phyloP scores from a whole-genome alignment of 2,329 filamentous ascomycete species.

The Venturia carpophila region DNA sequence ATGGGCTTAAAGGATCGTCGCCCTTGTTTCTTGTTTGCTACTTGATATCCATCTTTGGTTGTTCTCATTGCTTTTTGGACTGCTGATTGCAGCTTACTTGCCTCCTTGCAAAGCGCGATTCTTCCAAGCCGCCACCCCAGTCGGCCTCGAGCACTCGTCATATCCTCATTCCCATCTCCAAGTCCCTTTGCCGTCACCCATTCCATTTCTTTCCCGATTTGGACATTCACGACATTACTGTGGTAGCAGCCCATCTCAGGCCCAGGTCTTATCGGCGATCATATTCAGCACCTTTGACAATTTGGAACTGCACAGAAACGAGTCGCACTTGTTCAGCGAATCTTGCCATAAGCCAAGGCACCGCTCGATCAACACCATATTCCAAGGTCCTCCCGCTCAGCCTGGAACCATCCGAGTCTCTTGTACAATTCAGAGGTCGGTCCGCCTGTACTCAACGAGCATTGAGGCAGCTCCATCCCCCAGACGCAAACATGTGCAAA shows the following conservation, averaged over 20 bases:
- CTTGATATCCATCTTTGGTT: background rate
- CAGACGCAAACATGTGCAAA: constrained; percentile 37
- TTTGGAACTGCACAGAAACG: background rate
- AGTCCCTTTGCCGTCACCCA: too few species aligned
- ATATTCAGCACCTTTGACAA: background rate
- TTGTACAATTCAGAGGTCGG: background rate
- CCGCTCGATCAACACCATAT: background rate
- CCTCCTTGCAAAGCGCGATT: background rate
- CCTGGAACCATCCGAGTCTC: background rate
- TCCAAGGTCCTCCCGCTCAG: background rate
- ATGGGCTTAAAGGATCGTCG: background rate
- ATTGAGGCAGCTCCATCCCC: background rate
- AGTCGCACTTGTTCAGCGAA: background rate
- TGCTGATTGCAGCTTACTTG: background rate
- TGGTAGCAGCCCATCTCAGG: too few species aligned
- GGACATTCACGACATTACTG: too few species aligned
- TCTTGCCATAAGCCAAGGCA: background rate
- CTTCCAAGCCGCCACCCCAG: too few species aligned
- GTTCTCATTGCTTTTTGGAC: background rate
- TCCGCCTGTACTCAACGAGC: background rate
- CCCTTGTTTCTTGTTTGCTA: background rate
- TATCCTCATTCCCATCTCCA: too few species aligned
- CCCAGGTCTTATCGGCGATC: background rate
- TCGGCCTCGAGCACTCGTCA: too few species aligned
- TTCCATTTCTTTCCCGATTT: too few species aligned